Evolutionary conservation across 1,284 basidiomycete species (phyloP).

Genomic region (Tilletia caries): DNA sequence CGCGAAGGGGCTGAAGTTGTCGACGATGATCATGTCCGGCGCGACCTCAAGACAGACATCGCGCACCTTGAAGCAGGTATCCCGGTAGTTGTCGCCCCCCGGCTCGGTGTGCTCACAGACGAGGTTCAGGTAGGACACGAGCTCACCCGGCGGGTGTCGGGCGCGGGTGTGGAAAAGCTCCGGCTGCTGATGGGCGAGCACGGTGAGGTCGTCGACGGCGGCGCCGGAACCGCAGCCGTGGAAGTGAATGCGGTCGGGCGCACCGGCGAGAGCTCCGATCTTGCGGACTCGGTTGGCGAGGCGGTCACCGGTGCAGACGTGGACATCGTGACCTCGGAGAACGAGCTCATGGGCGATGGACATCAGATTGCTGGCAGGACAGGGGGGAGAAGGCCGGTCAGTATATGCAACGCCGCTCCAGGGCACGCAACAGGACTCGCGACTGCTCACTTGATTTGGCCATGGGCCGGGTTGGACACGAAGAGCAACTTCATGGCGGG

Average conservation of each 20-base stretch:
- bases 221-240: conserved; percentile 21
- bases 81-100: conserved; percentile 9
- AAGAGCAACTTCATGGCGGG: conserved; percentile 21
- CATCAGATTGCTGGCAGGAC: conserved; percentile 17
- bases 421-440: background rate
- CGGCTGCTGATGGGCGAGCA: conserved; percentile 16
- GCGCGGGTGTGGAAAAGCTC: conserved; percentile 22
- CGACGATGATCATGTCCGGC: conserved; percentile 20
- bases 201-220: conserved; percentile 27
- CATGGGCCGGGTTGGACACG: conserved; percentile 27
- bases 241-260: conserved; percentile 17
- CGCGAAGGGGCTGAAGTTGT: conserved; percentile 20
- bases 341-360: conserved; percentile 26
- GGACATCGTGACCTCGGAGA: conserved; percentile 22
- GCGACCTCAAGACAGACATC: background rate
- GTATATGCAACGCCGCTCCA: no score
- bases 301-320: conserved; percentile 18
- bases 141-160: conserved; percentile 24
- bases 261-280: background rate
- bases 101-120: conserved; percentile 13
- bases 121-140: conserved; percentile 14
- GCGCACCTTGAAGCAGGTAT: conserved; percentile 14
- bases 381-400: background rate
- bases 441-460: conserved; percentile 23
- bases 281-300: conserved; percentile 14